Evolutionary conservation across 495 filamentous ascomycete species (phyloP).

Genomic region (Hypoxylon cercidicola): DNA sequence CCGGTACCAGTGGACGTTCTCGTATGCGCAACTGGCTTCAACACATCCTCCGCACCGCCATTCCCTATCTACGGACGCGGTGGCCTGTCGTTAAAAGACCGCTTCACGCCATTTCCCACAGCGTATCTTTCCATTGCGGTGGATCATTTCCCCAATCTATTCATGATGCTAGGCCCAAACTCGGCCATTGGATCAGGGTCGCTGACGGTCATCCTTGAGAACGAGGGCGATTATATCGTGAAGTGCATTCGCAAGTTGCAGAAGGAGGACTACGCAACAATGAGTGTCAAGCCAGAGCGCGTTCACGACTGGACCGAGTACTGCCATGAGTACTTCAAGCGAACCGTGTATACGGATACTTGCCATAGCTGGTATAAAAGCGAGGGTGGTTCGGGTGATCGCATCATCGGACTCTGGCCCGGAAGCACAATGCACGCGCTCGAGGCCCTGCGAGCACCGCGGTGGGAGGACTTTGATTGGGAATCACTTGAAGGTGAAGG

Average conservation of each 20-base stretch:
- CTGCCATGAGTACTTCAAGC: conserved; percentile 69
- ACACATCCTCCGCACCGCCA: conserved; percentile 65
- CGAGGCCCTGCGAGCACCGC: conserved; percentile 54
- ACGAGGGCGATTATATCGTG: conserved; percentile 69
- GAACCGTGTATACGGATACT: conserved; percentile 70
- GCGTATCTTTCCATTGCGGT: conserved; percentile 72
- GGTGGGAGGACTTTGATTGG: conserved; percentile 59
- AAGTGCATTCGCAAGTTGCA: conserved; percentile 73
- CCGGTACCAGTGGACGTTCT: conserved; percentile 60
- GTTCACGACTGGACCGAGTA: conserved; percentile 70
- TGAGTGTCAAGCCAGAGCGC: conserved; percentile 62
- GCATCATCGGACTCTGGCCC: conserved; percentile 55
- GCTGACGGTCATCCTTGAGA: conserved; percentile 65
- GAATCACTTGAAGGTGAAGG: conserved; percentile 42
- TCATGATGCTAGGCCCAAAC: conserved; percentile 71
- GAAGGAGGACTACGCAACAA: conserved; percentile 71
- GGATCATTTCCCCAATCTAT: conserved; percentile 74
- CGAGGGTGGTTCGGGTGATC: conserved; percentile 45
- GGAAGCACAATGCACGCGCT: conserved; percentile 56
- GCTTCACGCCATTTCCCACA: conserved; percentile 63
- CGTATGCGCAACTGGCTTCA: conserved; percentile 76
- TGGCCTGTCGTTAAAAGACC: conserved; percentile 59
- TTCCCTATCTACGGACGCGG: conserved; percentile 67
- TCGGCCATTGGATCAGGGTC: conserved; percentile 65
- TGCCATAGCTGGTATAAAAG: conserved; percentile 78